Conservation (phyloP, 73 alveolate species). For the Tetrahymena borealis region DNA sequence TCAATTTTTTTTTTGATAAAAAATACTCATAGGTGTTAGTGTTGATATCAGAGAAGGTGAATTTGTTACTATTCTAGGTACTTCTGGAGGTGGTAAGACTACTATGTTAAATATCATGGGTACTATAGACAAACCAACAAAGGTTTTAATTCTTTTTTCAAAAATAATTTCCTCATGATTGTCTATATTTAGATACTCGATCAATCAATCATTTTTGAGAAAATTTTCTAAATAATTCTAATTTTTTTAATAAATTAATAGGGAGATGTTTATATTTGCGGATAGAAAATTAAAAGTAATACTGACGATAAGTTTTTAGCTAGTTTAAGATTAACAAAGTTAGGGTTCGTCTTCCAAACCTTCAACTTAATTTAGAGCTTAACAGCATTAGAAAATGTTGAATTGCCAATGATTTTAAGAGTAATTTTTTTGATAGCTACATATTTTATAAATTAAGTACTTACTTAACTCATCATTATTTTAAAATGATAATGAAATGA, state of each 20-base stretch:
- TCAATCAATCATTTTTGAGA: neutral
- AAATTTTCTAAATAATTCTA: neutral
- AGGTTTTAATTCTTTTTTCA: no score
- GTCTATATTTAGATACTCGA: neutral
- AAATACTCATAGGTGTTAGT: slow-evolving; percentile 62
- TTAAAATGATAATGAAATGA: no score
- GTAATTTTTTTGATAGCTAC: no score
- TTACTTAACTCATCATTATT: no score
- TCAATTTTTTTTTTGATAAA: neutral
- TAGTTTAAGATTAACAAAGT: slow-evolving; percentile 74
- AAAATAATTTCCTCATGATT: no score
- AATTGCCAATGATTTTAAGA: slow-evolving; percentile 93
- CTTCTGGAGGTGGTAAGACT: slow-evolving; percentile 97
- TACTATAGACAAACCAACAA: slow-evolving; percentile 94
- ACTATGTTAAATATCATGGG: slow-evolving; percentile 93
- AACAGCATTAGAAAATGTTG: slow-evolving; percentile 94
- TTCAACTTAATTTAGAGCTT: slow-evolving; percentile 87
- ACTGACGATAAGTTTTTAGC: slow-evolving; percentile 88
- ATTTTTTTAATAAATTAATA: neutral
- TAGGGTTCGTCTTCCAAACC: slow-evolving; percentile 93
- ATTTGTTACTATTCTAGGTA: slow-evolving; percentile 91
- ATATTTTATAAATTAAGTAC: no score
- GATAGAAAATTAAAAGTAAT: slow-evolving; percentile 71
- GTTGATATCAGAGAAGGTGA: slow-evolving; percentile 87
- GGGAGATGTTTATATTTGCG: slow-evolving; percentile 90